Evolutionary conservation across 176 grass and related monocot species (phyloP).

Genomic region (Oryza longistaminata): DNA sequence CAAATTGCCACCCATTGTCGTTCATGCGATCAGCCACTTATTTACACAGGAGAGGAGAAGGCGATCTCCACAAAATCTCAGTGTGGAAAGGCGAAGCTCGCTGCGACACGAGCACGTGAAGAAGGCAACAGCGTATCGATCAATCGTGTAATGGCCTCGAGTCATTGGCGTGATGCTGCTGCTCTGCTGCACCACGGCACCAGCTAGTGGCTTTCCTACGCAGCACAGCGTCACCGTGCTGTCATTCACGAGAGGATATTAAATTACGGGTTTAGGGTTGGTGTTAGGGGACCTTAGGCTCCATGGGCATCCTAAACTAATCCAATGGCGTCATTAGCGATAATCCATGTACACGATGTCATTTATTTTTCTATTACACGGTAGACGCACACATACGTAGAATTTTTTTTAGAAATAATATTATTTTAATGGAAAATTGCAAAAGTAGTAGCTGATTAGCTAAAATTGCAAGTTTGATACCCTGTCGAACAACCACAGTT

Average conservation of each 20-base stretch:
- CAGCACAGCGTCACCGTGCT: conserved; percentile 30
- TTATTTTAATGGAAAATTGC: no score
- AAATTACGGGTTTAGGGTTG: background rate
- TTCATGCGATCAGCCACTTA: background rate
- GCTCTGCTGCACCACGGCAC: background rate
- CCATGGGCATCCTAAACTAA: conserved; percentile 14
- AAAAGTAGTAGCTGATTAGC: no score
- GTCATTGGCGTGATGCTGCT: background rate
- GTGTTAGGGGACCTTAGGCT: background rate
- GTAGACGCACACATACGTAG: no score
- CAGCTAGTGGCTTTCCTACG: conserved; percentile 31
- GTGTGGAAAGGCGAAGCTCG: background rate
- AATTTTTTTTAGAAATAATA: no score
- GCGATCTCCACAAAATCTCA: background rate
- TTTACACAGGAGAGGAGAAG: background rate
- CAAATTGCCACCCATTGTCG: background rate
- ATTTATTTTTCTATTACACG: background rate
- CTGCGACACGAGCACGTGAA: conserved; percentile 26
- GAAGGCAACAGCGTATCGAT: background rate
- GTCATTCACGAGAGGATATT: conserved; percentile 15
- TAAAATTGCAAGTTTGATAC: no score
- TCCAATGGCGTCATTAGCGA: background rate
- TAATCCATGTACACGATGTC: conserved; percentile 21
- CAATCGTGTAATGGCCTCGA: background rate
- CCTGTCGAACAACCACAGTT: no score